These are phyloP conservation scores for Fragilaria radians DNA, from an alignment of 108 stramenopile genomes.

Conservation along the genomic window DNA sequence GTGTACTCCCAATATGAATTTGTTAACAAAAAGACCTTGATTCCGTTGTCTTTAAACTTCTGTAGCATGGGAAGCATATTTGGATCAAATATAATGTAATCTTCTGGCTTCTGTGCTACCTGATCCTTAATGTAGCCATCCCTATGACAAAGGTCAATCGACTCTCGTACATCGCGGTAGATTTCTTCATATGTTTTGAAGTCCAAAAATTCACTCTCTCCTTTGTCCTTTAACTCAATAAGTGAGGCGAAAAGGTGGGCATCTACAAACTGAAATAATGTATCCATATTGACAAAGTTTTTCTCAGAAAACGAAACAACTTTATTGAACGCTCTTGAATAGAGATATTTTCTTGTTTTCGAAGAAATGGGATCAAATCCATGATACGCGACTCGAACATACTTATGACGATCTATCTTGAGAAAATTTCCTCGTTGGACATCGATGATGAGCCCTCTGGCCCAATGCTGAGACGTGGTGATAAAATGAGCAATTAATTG, in stretches of 20 bases:
- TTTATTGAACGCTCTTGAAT: slow-evolving; percentile 73
- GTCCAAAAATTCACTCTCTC: slow-evolving; percentile 69
- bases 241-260: slow-evolving; percentile 79
- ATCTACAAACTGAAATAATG: slow-evolving; percentile 87
- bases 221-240: slow-evolving; percentile 81
- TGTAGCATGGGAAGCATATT: slow-evolving; percentile 84
- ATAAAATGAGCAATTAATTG: background rate
- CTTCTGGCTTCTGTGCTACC: slow-evolving; percentile 73
- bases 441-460: slow-evolving; percentile 91
- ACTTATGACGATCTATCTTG: slow-evolving; percentile 95
- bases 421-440: slow-evolving; percentile 90
- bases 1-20: slow-evolving; percentile 96
- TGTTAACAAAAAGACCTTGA: slow-evolving; percentile 91
- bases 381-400: slow-evolving; percentile 92
- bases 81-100: slow-evolving; percentile 86
- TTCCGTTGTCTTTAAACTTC: slow-evolving; percentile 57
- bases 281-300: slow-evolving; percentile 90
- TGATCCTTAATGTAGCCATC: slow-evolving; percentile 97
- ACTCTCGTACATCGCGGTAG: slow-evolving; percentile 78
- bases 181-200: slow-evolving; percentile 87
- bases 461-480: slow-evolving; percentile 38
- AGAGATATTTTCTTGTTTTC: slow-evolving; percentile 65
- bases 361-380: slow-evolving; percentile 67
- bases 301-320: slow-evolving; percentile 82
- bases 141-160: slow-evolving; percentile 93